These are phyloP conservation scores for Verticillium nubilum DNA, from an alignment of 2,329 filamentous ascomycete genomes.

Conservation along the genomic window DNA sequence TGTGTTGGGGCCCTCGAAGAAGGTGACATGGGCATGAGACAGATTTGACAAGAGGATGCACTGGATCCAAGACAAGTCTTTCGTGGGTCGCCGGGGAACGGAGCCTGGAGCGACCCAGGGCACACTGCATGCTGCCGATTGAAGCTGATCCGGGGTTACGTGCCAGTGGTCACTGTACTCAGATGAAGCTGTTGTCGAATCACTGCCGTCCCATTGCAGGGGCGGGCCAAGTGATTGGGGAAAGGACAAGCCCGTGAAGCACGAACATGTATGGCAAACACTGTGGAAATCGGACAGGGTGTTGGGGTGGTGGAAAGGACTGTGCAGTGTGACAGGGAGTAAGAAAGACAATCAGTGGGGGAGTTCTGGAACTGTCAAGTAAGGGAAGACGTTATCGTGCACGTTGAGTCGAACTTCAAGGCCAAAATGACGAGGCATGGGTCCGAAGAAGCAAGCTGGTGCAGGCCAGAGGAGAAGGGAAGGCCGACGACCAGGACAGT, in stretches of 20 bases:
- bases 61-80: neutral
- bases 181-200: neutral
- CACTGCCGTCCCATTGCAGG: neutral
- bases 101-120: neutral
- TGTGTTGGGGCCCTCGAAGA: neutral
- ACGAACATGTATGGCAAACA: neutral
- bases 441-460: neutral
- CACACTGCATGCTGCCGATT: neutral
- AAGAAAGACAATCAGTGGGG: neutral
- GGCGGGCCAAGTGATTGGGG: conserved; percentile 1
- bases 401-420: neutral
- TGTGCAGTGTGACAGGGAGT: neutral
- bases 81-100: neutral
- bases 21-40: neutral
- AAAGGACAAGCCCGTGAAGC: neutral
- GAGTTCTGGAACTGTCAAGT: neutral
- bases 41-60: neutral
- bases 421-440: neutral
- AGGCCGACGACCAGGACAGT: too few species aligned
- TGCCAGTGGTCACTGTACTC: neutral
- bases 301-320: neutral
- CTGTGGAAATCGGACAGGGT: neutral
- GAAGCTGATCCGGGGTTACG: conserved; percentile 3
- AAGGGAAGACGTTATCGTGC: neutral
- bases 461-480: neutral